Evolutionary conservation across 805 yeast species (phyloP).

Genomic region (Sungouiella blattae): DNA sequence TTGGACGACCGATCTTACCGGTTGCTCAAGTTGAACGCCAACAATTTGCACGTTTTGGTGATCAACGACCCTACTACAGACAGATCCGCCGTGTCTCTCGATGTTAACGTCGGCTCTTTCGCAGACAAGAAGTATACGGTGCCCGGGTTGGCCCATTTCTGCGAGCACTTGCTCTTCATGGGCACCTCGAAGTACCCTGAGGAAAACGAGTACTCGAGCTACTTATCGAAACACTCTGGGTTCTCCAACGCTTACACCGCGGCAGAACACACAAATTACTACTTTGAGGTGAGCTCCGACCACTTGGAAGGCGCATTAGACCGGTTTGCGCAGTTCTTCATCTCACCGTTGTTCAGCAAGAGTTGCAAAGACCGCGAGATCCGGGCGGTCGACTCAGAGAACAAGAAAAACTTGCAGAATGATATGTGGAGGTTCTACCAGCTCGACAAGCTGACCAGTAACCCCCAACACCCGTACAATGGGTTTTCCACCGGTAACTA

Average conservation of each 20-base stretch:
- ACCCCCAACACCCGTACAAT: conserved; percentile 75
- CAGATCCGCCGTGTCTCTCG: conserved; percentile 75
- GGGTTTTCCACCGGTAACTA: conserved; percentile 90
- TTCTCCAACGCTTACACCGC: conserved; percentile 91
- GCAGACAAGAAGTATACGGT: conserved; percentile 56
- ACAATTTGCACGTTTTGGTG: conserved; percentile 56
- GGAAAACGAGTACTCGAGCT: conserved; percentile 72
- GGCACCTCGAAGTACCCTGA: conserved; percentile 74
- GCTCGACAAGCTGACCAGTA: conserved; percentile 70
- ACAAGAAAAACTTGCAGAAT: conserved; percentile 87
- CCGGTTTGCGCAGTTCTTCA: conserved; percentile 89
- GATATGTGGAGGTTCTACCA: conserved; percentile 89
- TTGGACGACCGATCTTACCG: conserved; percentile 77
- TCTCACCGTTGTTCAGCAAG: conserved; percentile 69
- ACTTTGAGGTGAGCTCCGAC: conserved; percentile 76
- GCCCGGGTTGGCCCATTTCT: conserved; percentile 78
- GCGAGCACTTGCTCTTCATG: conserved; percentile 66
- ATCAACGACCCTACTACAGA: conserved; percentile 70
- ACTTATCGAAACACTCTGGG: conserved; percentile 80
- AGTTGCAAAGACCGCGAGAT: conserved; percentile 88
- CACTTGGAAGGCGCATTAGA: conserved; percentile 85
- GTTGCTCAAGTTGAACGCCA: conserved; percentile 50
- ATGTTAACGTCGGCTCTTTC: conserved; percentile 75
- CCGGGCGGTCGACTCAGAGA: conserved; percentile 92
- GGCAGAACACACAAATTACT: conserved; percentile 84